These are phyloP conservation scores for Mucor saturninus DNA, from an alignment of 371 early-diverging fungal species.

Conservation along the genomic window DNA sequence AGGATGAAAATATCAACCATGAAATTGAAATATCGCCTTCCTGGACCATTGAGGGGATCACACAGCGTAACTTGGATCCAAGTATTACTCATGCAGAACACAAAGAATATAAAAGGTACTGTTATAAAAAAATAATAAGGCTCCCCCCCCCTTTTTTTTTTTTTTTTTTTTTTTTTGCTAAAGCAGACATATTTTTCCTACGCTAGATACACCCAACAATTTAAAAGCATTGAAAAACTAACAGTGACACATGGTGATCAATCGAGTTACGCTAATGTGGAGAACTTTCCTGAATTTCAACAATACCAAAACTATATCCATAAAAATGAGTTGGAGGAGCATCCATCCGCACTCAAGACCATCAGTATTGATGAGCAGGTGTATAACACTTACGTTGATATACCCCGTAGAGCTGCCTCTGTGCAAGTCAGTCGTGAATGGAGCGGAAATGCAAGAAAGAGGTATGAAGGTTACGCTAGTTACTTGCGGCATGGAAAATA, in stretches of 20 bases:
- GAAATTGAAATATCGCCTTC: slow-evolving; percentile 28
- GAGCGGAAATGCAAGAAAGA: slow-evolving; percentile 41
- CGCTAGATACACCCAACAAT: slow-evolving; percentile 59
- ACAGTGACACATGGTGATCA: slow-evolving; percentile 38
- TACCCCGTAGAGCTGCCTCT: slow-evolving; percentile 51
- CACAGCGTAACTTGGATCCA: slow-evolving; percentile 61
- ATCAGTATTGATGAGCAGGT: slow-evolving; percentile 52
- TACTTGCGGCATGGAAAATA: slow-evolving; percentile 50
- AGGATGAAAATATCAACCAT: slow-evolving; percentile 28
- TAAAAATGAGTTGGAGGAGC: slow-evolving; percentile 41
- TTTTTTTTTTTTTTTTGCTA: no score
- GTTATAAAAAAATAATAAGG: no score
- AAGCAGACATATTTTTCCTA: no score
- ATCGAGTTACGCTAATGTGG: slow-evolving; percentile 19
- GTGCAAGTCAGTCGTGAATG: slow-evolving; percentile 45
- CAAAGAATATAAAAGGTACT: slow-evolving; percentile 63
- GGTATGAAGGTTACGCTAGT: slow-evolving; percentile 56
- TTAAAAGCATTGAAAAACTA: slow-evolving; percentile 42
- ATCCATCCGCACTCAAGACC: slow-evolving; percentile 38
- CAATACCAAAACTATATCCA: slow-evolving; percentile 51
- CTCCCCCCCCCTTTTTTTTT: no score
- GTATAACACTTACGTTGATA: slow-evolving; percentile 51
- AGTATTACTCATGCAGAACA: slow-evolving; percentile 52
- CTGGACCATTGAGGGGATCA: slow-evolving; percentile 60
- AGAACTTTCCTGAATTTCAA: slow-evolving; percentile 53